A percentile compares a stretch with the other conserved stretches of the same genome.
Conservation (phyloP, 805 yeast genomes). For the Candida stauntonica region DNA sequence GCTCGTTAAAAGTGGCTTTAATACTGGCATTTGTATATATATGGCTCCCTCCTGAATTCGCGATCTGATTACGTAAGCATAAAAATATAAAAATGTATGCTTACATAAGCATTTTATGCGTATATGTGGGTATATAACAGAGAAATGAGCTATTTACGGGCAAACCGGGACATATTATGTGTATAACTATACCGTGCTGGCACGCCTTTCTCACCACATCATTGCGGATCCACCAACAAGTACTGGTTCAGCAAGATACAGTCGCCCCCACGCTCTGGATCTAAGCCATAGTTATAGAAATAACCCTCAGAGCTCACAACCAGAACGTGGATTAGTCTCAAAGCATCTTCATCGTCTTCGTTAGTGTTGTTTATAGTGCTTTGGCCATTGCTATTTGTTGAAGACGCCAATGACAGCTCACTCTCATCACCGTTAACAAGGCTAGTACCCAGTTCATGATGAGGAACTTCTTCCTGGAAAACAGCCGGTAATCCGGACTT, state of each 20-base stretch:
- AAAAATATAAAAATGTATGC: too few relatives aligned
- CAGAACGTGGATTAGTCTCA: conserved; percentile 41
- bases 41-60: too few relatives aligned
- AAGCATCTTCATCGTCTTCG: conserved; percentile 28
- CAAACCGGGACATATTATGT: too few relatives aligned
- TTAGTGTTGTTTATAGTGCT: neutral
- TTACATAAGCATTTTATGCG: too few relatives aligned
- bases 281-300: conserved; percentile 75
- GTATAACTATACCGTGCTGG: too few relatives aligned
- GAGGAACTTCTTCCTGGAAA: conserved; percentile 10
- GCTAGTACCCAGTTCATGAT: neutral
- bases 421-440: neutral
- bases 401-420: neutral
- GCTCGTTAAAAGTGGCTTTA: too few relatives aligned
- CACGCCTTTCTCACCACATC: too few relatives aligned
- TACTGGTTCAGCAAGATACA: conserved; percentile 76
- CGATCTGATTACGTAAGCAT: too few relatives aligned
- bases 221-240: conserved; percentile 34
- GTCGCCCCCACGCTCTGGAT: conserved; percentile 90
- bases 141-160: too few relatives aligned
- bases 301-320: conserved; percentile 82
- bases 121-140: too few relatives aligned
- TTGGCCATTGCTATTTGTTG: neutral
- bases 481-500: conserved; percentile 23
- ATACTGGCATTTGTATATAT: too few relatives aligned